Conservation (phyloP, 768 basidiomycete species). For the Mycena polygramma region DNA sequence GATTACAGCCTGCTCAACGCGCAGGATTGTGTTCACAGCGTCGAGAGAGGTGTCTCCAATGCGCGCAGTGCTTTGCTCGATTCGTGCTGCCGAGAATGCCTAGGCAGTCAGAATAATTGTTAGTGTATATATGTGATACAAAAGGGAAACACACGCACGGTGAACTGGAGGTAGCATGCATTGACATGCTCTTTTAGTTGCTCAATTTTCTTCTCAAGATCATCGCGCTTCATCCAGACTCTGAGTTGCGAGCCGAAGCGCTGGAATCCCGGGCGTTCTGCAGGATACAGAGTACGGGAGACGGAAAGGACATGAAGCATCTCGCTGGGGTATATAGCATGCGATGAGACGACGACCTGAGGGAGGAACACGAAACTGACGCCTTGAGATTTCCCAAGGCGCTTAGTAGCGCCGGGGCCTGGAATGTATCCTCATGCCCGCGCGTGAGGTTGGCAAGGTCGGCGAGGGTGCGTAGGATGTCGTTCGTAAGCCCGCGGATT, state of each 20-base stretch:
- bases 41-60: too few relatives aligned
- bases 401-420: conserved; percentile 14
- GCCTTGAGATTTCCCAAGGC: conserved; percentile 20
- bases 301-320: conserved; percentile 15
- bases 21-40: background rate
- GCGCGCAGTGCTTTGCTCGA: too few relatives aligned
- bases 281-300: background rate
- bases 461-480: conserved; percentile 6
- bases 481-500: conserved; percentile 1
- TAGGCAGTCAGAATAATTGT: too few relatives aligned
- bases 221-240: conserved; percentile 30
- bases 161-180: conserved; percentile 22
- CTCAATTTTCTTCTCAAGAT: conserved; percentile 13
- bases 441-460: conserved; percentile 11
- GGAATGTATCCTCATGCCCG: background rate
- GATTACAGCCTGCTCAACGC: conserved; percentile 8
- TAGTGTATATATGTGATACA: too few relatives aligned
- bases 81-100: too few relatives aligned
- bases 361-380: background rate
- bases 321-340: background rate
- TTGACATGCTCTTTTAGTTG: conserved; percentile 23
- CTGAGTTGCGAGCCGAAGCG: background rate
- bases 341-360: too few relatives aligned
- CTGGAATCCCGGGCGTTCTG: conserved; percentile 3
- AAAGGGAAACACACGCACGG: background rate